Evolutionary conservation across 441 rosid species (phyloP), one percentile per base, ranked within the genome.

Genomic region (Cnidoscolus chayamansa): DNA sequence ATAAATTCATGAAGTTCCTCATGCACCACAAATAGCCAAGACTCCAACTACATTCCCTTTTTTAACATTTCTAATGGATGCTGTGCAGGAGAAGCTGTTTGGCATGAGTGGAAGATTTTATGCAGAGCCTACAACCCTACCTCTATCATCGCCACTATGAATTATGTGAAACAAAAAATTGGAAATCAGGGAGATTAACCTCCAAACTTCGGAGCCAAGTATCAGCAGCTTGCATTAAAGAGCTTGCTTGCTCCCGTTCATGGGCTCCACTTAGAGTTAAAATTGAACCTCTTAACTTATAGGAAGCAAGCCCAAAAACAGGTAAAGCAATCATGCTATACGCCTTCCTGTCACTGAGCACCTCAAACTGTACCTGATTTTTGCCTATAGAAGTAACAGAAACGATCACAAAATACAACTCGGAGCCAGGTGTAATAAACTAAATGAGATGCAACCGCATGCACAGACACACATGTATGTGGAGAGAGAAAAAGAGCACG

Each of bases 281-380:
- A 58, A 89, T 83, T 1, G 94, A 87, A 67, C 80, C 75, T 79
- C 83, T 87, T 72, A 88, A 83, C 79, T 89, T 88, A 73, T 88
- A 87, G n/a, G 86, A 85, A 48, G 91, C 95, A 10, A 91, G 90
- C 60, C 95, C 95, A 68, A 91, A 84, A 63, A 84, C 79, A 64
- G 83, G 87, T 73, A 89, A 70, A 3, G 81, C 68, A 67, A n/a
- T 68, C 35, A 70, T 77, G 4, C 69, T 67, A 62, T 63, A 65
- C 65, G 37, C 74, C 77, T 82, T 84, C 77, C 76, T 74, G 49
- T 70, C 70, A 67, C 76, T 61, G 47, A 32, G 66, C 40, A 53
- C 63, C 30, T 58, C 74, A 55, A 71, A 59, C 9, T 70, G 81
- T 20, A 70, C 13, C 11, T 71, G 79, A 35, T 84, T 81, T 45